A percentile compares a stretch with the other conserved stretches of the same genome.
These are phyloP conservation scores for Trichophyton simii DNA, from an alignment of 2,329 filamentous ascomycete genomes.

Conservation along the genomic window DNA sequence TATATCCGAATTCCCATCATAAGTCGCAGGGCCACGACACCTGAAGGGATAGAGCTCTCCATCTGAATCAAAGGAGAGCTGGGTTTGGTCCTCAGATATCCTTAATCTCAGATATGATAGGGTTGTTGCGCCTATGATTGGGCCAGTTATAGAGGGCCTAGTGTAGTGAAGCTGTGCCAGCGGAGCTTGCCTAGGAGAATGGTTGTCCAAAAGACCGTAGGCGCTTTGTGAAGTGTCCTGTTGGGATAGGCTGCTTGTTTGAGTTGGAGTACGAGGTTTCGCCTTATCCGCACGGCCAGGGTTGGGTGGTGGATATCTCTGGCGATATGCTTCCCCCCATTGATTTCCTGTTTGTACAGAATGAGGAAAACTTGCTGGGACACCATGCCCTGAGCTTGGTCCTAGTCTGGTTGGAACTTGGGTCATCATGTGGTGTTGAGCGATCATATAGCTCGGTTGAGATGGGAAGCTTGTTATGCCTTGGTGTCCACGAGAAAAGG, in stretches of 20 bases:
- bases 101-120: conserved; percentile 15
- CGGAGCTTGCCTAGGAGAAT: background rate
- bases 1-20: conserved; percentile 14
- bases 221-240: background rate
- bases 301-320: background rate
- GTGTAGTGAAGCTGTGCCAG: background rate
- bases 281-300: too few species aligned
- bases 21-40: conserved; percentile 23
- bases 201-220: background rate
- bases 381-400: background rate
- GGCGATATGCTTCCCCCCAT: background rate
- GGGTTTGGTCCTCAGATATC: conserved; percentile 4
- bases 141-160: background rate
- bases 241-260: background rate
- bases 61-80: conserved; percentile 14
- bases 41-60: conserved; percentile 17
- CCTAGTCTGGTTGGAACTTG: background rate
- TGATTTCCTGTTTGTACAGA: background rate
- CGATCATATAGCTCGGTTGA: background rate
- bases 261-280: background rate
- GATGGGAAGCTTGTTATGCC: background rate
- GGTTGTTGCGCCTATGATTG: background rate
- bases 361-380: background rate
- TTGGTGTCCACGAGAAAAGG: background rate
- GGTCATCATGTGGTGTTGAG: background rate